phyloP scores from a whole-genome alignment of 495 filamentous ascomycete species.

The Evansstolkia leycettana region DNA sequence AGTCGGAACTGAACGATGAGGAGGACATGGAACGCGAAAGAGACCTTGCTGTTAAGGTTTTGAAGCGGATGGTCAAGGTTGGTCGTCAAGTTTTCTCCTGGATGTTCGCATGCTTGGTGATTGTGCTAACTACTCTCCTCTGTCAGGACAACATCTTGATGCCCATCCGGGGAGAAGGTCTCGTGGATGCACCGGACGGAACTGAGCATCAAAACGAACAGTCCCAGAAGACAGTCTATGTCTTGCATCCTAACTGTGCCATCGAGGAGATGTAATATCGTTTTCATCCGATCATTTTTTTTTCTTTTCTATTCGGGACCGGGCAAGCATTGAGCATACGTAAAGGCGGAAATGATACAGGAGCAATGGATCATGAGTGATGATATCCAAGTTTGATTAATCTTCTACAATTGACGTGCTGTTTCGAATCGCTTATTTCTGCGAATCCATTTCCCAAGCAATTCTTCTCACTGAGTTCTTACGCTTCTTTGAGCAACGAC shows the following conservation, averaged over 20 bases:
- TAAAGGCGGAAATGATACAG: neutral
- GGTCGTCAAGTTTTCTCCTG: conserved; percentile 17
- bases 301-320: neutral
- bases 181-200: conserved; percentile 42
- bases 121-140: neutral
- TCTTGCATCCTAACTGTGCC: conserved; percentile 89
- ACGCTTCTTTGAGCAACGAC: too few relatives aligned
- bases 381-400: neutral
- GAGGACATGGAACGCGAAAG: conserved; percentile 72
- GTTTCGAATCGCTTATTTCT: too few relatives aligned
- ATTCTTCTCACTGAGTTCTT: too few relatives aligned
- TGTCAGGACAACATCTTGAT: conserved; percentile 80
- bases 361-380: neutral
- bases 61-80: conserved; percentile 96
- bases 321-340: too few relatives aligned
- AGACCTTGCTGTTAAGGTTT: conserved; percentile 68
- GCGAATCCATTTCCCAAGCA: too few relatives aligned
- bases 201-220: conserved; percentile 27
- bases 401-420: too few relatives aligned
- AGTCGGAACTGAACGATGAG: conserved; percentile 65
- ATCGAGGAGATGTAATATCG: conserved; percentile 49
- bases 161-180: conserved; percentile 75
- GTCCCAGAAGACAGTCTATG: conserved; percentile 57
- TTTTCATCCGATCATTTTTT: conserved; percentile 2
- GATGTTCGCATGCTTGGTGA: too few relatives aligned